Conservation (phyloP, 2,329 filamentous ascomycete species). For the Colletotrichum cuscutae region DNA sequence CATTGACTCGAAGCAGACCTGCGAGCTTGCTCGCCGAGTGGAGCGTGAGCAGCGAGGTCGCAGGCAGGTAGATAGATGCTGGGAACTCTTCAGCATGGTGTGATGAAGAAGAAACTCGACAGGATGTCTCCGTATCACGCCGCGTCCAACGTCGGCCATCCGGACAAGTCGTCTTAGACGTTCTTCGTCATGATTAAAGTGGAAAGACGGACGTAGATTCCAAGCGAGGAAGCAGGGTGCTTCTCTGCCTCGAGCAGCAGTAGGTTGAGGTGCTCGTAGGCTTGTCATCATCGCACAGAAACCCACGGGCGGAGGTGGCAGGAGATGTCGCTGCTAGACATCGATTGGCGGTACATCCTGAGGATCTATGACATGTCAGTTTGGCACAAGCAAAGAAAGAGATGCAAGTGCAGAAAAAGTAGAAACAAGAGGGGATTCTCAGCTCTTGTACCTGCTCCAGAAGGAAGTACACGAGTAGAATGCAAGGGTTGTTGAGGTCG, state of each 20-base stretch:
- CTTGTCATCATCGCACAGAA: conserved; percentile 24
- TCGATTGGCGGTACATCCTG: conserved; percentile 20
- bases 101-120: not conserved
- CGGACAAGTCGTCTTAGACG: not conserved
- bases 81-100: not conserved
- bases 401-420: not conserved
- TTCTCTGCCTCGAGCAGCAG: not conserved
- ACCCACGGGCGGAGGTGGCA: conserved; percentile 5
- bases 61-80: not conserved
- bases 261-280: not conserved
- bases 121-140: not conserved
- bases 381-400: not conserved
- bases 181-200: not conserved
- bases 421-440: not conserved
- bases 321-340: conserved; percentile 19
- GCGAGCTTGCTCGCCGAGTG: not conserved
- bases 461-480: not conserved
- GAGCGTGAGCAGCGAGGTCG: not conserved
- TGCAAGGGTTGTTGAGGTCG: conserved; percentile 6
- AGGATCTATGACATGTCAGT: not conserved
- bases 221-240: not conserved
- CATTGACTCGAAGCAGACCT: not conserved
- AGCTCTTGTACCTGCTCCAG: not conserved
- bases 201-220: not conserved
- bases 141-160: not conserved